A percentile compares a stretch with the other conserved stretches of the same genome.
These are phyloP conservation scores for Podospora comata DNA, from an alignment of 495 filamentous ascomycete species.

Conservation along the genomic window DNA sequence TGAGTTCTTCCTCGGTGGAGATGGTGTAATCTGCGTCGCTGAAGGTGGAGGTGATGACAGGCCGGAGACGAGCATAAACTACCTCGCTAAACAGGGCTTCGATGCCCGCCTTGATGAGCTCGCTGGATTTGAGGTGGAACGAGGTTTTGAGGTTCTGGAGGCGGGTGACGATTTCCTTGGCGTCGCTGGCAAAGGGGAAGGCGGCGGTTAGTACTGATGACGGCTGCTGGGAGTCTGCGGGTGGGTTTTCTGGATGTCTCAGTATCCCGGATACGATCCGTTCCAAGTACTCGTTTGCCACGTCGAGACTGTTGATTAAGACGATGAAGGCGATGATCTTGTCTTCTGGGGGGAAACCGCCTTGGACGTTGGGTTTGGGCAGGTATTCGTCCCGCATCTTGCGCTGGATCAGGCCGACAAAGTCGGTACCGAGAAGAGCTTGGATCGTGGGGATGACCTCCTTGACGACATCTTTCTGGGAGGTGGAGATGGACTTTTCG, in stretches of 20 bases:
- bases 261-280: slow-evolving; percentile 75
- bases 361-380: slow-evolving; percentile 69
- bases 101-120: slow-evolving; percentile 79
- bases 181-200: slow-evolving; percentile 77
- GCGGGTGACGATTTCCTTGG: slow-evolving; percentile 59
- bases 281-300: slow-evolving; percentile 80
- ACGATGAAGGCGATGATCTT: slow-evolving; percentile 82
- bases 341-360: slow-evolving; percentile 76
- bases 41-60: slow-evolving; percentile 82
- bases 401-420: slow-evolving; percentile 93
- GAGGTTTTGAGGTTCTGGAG: slow-evolving; percentile 65
- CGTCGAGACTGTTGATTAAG: slow-evolving; percentile 90
- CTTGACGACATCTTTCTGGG: slow-evolving; percentile 68
- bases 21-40: slow-evolving; percentile 80
- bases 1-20: slow-evolving; percentile 47
- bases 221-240: slow-evolving; percentile 14
- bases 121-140: slow-evolving; percentile 72
- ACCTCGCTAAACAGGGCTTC: slow-evolving; percentile 84
- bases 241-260: slow-evolving; percentile 34
- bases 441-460: slow-evolving; percentile 76
- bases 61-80: slow-evolving; percentile 79
- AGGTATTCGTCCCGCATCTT: slow-evolving; percentile 97
- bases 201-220: slow-evolving; percentile 45
- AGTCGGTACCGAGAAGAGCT: slow-evolving; percentile 85
- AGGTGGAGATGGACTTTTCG: slow-evolving; percentile 79